These are phyloP conservation scores for Rutstroemia sp. DNA, from an alignment of 2,329 filamentous ascomycete species.

Conservation along the genomic window DNA sequence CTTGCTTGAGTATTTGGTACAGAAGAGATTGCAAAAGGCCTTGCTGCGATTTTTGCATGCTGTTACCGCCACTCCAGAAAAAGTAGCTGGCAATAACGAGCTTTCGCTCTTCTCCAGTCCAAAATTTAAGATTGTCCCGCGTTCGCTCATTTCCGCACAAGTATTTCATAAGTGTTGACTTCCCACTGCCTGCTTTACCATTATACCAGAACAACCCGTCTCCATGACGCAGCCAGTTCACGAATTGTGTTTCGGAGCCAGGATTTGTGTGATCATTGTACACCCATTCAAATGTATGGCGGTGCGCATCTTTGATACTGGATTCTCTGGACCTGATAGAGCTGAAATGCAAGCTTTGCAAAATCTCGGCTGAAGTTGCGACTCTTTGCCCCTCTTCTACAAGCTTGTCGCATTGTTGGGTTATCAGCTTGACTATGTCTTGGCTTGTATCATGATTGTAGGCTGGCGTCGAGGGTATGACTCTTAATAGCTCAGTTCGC, in stretches of 20 bases:
- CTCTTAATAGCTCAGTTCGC: not conserved
- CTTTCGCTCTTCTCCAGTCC: slow-evolving; percentile 23
- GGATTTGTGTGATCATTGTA: not conserved
- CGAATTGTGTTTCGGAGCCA: not conserved
- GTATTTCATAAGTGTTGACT: slow-evolving; percentile 19
- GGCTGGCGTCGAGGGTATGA: not conserved
- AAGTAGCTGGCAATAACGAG: slow-evolving; percentile 33
- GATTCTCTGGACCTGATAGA: not conserved
- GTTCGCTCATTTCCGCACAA: slow-evolving; percentile 14
- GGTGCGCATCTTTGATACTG: not conserved
- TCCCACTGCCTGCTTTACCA: slow-evolving; percentile 16
- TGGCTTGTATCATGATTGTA: not conserved
- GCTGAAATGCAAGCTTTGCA: not conserved
- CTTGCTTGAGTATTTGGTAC: not conserved
- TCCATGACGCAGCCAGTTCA: slow-evolving; percentile 10
- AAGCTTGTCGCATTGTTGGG: not conserved
- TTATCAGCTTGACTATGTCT: not conserved
- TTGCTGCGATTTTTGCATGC: slow-evolving; percentile 9
- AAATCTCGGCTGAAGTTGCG: not conserved
- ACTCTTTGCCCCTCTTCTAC: not conserved
- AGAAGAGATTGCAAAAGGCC: slow-evolving; percentile 13
- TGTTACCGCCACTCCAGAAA: slow-evolving; percentile 37
- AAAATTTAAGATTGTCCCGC: slow-evolving; percentile 6
- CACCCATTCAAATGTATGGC: not conserved
- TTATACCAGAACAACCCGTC: slow-evolving; percentile 15